Evolutionary conservation across 805 yeast genomes (phyloP), one percentile per base, ranked within the genome.

Genomic region (Starmera dryadoides): DNA sequence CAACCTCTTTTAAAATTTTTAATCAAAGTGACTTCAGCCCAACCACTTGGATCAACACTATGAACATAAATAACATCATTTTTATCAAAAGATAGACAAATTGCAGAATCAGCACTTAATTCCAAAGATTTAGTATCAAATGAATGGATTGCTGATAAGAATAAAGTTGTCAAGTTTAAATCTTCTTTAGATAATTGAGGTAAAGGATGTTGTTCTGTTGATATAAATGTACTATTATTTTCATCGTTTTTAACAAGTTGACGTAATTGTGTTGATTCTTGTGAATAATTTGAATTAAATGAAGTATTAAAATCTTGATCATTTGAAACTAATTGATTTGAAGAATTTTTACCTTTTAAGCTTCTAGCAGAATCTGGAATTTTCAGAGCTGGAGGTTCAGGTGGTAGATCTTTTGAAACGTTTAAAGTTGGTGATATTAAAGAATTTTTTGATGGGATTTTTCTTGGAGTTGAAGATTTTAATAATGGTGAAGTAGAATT

Each of bases 1-100:
- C 94, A 85, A 15, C 94, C 94, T 45, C 87, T 63, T 49, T 71
- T 70, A 37, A 79, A 63, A 12, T 79, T 66, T 40, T 76, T 79
- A 8, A 84, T 60, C 30, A 83, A 53, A 0, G 89, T 84, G 2
- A 84, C 93, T 56, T 85, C 94, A 43, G 89, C 91, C 94, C 94
- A 85, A 0, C 93, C 94, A 17, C 87, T 79, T 39, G 80, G 81
- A 56, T 84, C 93, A 18, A 83, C 75, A 7, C 84, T 74, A 51
- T 83, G 88, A 4, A 85, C 85, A 58, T 83, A 85, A 0, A 86
- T 89, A 36, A 81, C 62, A 49, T 82, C 93, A 45, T 75, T 73
- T 45, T 75, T 76, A 18, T 74, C 73, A 55, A 85, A 85, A 0
- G 88, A 79, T 8, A 85, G 64, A 56, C 94, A 85, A 32, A 84